These are phyloP conservation scores for Microsporum audouinii DNA, from an alignment of 2,329 filamentous ascomycete genomes.

Conservation along the genomic window DNA sequence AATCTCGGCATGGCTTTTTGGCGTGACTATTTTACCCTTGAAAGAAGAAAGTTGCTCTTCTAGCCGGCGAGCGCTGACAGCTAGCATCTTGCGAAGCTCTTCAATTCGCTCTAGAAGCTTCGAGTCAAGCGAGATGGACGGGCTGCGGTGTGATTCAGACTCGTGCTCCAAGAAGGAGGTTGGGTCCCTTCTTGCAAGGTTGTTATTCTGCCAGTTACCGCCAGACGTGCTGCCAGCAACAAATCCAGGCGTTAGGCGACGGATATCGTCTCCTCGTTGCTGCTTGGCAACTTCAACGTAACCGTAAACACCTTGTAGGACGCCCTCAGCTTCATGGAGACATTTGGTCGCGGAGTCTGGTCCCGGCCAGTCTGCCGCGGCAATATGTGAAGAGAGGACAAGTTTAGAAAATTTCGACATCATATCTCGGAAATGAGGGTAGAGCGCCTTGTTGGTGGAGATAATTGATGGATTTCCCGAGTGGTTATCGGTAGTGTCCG, in stretches of 20 bases:
- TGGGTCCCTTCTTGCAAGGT: constrained; percentile 51
- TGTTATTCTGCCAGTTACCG: constrained; percentile 73
- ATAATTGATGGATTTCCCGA: constrained; percentile 99
- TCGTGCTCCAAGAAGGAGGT: constrained; percentile 73
- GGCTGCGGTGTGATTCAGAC: constrained; percentile 60
- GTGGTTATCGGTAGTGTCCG: constrained; percentile 95
- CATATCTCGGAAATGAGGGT: constrained; percentile 96
- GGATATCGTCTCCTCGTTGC: constrained; percentile 85
- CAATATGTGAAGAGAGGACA: constrained; percentile 94
- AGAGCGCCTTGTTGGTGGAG: constrained; percentile 90
- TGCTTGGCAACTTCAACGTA: constrained; percentile 93
- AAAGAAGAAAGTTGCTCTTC: constrained; percentile 65
- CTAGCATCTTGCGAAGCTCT: constrained; percentile 70
- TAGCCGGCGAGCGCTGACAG: constrained; percentile 73
- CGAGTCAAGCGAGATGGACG: constrained; percentile 61
- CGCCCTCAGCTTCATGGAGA: constrained; percentile 91
- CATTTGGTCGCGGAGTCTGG: constrained; percentile 92
- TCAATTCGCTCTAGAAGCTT: constrained; percentile 73
- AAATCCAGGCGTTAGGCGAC: constrained; percentile 85
- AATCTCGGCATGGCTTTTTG: constrained; percentile 64
- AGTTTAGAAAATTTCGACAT: constrained; percentile 99
- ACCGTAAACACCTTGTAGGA: constrained; percentile 84
- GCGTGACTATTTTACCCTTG: constrained; percentile 70
- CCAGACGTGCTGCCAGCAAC: constrained; percentile 72
- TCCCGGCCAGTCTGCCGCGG: constrained; percentile 88